phyloP scores from a whole-genome alignment of 2,329 filamentous ascomycete species.

The Colletotrichum paranaense region DNA sequence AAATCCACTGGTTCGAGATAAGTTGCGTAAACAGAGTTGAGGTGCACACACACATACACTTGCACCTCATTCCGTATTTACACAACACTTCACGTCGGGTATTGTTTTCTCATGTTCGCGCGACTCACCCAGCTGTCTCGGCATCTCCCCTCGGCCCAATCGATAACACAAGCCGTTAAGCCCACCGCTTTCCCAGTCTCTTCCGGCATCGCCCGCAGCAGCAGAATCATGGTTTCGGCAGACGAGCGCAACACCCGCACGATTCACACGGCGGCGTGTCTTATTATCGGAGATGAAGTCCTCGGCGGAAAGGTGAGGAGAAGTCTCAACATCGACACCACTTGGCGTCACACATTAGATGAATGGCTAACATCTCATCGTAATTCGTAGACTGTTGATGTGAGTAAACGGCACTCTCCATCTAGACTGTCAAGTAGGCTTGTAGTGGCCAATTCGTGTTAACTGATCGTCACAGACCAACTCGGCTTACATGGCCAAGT shows the following conservation, averaged over 20 bases:
- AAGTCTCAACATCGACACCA: conserved; percentile 1
- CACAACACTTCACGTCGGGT: background rate
- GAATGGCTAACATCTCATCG: conserved; percentile 7
- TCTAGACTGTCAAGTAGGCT: background rate
- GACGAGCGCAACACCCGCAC: conserved; percentile 70
- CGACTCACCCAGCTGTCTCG: conserved; percentile 79
- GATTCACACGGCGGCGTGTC: conserved; percentile 89
- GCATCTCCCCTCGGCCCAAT: conserved; percentile 63
- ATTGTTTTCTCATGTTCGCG: conserved; percentile 72
- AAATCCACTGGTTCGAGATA: background rate
- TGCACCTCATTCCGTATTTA: background rate
- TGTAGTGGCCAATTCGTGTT: conserved; percentile 1
- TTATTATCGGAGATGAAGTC: conserved; percentile 98
- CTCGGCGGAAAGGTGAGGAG: conserved; percentile 85
- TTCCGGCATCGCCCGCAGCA: conserved; percentile 37
- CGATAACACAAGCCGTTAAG: conserved; percentile 42
- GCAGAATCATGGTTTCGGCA: conserved; percentile 57
- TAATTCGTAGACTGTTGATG: conserved; percentile 50
- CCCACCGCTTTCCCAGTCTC: conserved; percentile 35
- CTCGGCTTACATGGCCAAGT: conserved; percentile 72
- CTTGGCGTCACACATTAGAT: no score
- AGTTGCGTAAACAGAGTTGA: background rate
- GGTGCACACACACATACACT: background rate
- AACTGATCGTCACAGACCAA: conserved; percentile 63
- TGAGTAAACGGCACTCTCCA: conserved; percentile 40